phyloP scores from a whole-genome alignment of 805 yeast species.

The Candida cerambycidarum region DNA sequence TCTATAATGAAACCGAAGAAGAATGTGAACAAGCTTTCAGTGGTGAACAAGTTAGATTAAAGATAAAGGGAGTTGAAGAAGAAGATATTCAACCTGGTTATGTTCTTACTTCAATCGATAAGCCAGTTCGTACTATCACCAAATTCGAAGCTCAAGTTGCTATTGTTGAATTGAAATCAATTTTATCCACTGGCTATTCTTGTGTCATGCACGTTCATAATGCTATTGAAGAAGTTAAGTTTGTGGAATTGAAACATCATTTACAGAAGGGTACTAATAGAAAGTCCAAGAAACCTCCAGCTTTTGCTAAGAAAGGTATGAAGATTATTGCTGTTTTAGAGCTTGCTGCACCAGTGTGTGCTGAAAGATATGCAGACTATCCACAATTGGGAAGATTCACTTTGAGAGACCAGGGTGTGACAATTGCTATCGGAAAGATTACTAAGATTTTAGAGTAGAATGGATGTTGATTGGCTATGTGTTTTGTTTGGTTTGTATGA shows the following conservation, averaged over 20 bases:
- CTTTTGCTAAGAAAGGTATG: constrained; percentile 98
- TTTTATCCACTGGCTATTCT: constrained; percentile 90
- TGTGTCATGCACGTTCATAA: constrained; percentile 99
- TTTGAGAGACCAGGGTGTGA: constrained; percentile 96
- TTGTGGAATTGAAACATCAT: constrained; percentile 83
- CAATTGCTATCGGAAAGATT: constrained; percentile 98
- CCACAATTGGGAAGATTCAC: constrained; percentile 98
- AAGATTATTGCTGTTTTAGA: constrained; percentile 92
- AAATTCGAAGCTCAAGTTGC: constrained; percentile 95
- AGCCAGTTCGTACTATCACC: constrained; percentile 89
- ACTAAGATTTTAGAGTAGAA: constrained; percentile 64
- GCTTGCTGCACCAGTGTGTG: constrained; percentile 83
- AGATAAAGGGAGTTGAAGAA: constrained; percentile 94
- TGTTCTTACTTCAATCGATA: constrained; percentile 80
- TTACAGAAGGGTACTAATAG: constrained; percentile 96
- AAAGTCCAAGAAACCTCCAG: constrained; percentile 94
- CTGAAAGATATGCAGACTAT: constrained; percentile 87
- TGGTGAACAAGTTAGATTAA: constrained; percentile 96
- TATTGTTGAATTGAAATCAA: constrained; percentile 92
- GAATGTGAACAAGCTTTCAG: constrained; percentile 88
- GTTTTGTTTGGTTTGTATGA: no score
- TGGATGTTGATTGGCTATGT: neutral
- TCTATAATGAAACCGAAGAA: constrained; percentile 92
- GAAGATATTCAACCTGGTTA: constrained; percentile 92
- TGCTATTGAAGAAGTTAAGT: constrained; percentile 92